Base-by-base conservation (phyloP, 2,329 filamentous ascomycete species). In the Zasmidium citrigriseum region DNA sequence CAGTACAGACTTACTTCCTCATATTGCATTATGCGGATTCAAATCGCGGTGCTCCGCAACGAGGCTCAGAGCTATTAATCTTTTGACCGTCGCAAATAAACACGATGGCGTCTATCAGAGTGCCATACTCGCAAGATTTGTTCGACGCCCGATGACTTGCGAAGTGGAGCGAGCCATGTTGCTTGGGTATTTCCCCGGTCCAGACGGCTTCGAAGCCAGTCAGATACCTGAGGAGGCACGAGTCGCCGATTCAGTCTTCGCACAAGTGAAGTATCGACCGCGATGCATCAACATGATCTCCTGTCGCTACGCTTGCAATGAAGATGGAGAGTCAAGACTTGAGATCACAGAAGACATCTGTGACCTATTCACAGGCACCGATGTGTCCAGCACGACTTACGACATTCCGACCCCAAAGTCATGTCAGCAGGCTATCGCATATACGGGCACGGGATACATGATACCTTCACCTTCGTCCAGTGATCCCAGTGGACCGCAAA, bases 261-360 rank as follows among this genome's bases (percentile, higher is more conserved):
- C 55, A 14, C 55, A 58, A 18, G 55, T 58, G 12, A 27, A 48
- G 18, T 49, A 58, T 23, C 55, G 29, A 22, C 50, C 55, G 5
- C 49, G 50, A 27, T 52, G 25, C 20, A 47, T 58, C 20, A 58
- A 54, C 27, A 58, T 58, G 55, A 49, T 58, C 3, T 21, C 24
- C n/a, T 18, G 21, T 24, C 50, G 50, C 18, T 45, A 52, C 20
- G 29, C n/a, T 11, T 5, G 20, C 16, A 38, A 52, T 20, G 29
- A 52, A 16, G 18, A 11, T 2, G 50, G 50, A 20, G 29, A 38
- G 20, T 22, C 50, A 3, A 11, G 27, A 22, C 16, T 52, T 14
- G 50, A 44, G 21, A 24, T 52, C 27, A 22, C 21, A 4, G 50
- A 52, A 16, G 50, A 52, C 34, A 52, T 52, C 21, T 52, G 34